Base-by-base conservation (phyloP, 345 rosid species). In the Linum lewisii region DNA sequence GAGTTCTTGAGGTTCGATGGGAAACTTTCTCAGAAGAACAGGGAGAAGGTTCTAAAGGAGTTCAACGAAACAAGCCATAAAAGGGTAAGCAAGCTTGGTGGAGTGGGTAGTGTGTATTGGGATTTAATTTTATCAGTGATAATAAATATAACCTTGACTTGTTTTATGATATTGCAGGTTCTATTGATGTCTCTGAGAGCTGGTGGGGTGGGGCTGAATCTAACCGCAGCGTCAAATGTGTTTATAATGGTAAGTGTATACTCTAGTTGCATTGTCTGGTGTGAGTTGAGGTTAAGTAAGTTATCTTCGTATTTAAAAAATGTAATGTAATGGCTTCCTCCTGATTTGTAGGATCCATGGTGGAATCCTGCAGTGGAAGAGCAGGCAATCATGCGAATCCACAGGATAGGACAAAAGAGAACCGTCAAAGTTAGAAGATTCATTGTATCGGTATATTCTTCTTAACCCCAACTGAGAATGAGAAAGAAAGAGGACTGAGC, bases 301-400 rank as follows among this genome's bases (percentile, higher is more conserved):
- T n/a, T 22, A 16, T 21, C 18, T 14, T 2, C 34, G 9, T 25
- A 4, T 21, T 32, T 16, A 62, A 3, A n/a, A 26, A 54, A 58
- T 34, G 26, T 59, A 58, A 19, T 51, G n/a, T n/a, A n/a, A 4
- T 50, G 19, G 42, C 24, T 37, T 29, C 56, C 20, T 18, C n/a
- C 24, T 4, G 29, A 42, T n/a, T 21, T 64, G 59, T 24, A 82
- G 88, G 82, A 80, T 79, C 92, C 86, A 51, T 82, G 91, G 91
- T 82, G 92, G 88, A 81, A 85, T 60, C 90, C 88, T 7, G 84
- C 88, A 0, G 92, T 77, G 8, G 84, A 82, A 69, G 87, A 82
- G 57, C 87, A 80, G 71, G 91, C 91, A 5, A 80, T 82, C 2
- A 78, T 80, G 85, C 67, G 81, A 63, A 78, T 80, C 54, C 91